phyloP scores from a whole-genome alignment of 2,329 filamentous ascomycete genomes.

The Cyclaneusma minus region DNA sequence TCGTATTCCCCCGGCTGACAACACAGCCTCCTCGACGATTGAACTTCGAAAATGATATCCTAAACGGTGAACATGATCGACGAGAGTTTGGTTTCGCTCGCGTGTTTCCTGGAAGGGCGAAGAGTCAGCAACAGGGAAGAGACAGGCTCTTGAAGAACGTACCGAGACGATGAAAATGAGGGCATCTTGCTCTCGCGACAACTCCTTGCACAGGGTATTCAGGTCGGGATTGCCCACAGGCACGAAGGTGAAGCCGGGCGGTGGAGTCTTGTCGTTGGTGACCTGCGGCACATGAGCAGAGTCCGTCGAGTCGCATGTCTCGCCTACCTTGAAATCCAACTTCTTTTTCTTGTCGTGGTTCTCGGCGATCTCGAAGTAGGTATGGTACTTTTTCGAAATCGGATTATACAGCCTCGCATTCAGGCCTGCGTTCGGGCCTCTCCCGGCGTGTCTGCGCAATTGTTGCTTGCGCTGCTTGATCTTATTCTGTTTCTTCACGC shows the following conservation, averaged over 20 bases:
- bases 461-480: slow-evolving; percentile 1
- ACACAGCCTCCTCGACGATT: slow-evolving; percentile 40
- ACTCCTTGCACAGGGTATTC: slow-evolving; percentile 45
- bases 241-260: slow-evolving; percentile 46
- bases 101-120: slow-evolving; percentile 8
- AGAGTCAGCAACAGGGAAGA: slow-evolving; percentile 1
- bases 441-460: slow-evolving; percentile 12
- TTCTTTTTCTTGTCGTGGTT: slow-evolving; percentile 50
- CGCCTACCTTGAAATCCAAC: slow-evolving; percentile 41
- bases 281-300: slow-evolving; percentile 24
- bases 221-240: slow-evolving; percentile 45
- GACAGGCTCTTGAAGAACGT: slow-evolving; percentile 15
- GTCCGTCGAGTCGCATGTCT: too few species aligned
- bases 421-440: slow-evolving; percentile 15
- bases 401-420: slow-evolving; percentile 17
- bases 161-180: slow-evolving; percentile 55
- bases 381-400: slow-evolving; percentile 34
- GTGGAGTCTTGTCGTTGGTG: slow-evolving; percentile 33
- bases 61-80: slow-evolving; percentile 36
- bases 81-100: slow-evolving; percentile 15
- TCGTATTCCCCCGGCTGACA: slow-evolving; percentile 15
- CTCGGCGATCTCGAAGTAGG: slow-evolving; percentile 48
- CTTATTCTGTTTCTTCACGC: slow-evolving; percentile 6
- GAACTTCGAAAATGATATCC: slow-evolving; percentile 44
- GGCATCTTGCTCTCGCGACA: slow-evolving; percentile 43